A percentile compares a stretch with the other conserved stretches of the same genome.
These are phyloP conservation scores for Kluyveromyces sp. DNA, from an alignment of 1,139 yeast genomes.

Conservation along the genomic window DNA sequence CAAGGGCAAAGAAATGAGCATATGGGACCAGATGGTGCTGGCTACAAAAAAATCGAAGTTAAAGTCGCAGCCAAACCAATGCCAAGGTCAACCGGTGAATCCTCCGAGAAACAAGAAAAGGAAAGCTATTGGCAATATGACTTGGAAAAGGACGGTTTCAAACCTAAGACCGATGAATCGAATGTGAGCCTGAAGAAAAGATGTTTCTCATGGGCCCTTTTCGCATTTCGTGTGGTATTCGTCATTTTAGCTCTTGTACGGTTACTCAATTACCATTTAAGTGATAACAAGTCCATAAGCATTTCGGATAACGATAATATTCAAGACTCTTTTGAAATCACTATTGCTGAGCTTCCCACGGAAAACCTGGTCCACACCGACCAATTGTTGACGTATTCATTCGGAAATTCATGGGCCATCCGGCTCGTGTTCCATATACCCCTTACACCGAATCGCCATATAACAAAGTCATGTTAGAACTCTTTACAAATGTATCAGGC, in stretches of 20 bases:
- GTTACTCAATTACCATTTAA: not conserved
- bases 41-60: not conserved
- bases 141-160: not conserved
- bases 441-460: slow-evolving; percentile 37
- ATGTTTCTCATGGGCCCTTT: not conserved
- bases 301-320: not conserved
- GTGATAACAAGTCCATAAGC: not conserved
- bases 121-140: not conserved
- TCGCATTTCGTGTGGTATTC: not conserved
- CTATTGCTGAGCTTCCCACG: slow-evolving; percentile 11
- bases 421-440: slow-evolving; percentile 36
- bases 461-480: slow-evolving; percentile 52
- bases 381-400: slow-evolving; percentile 38
- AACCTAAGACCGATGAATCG: too few species aligned
- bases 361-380: slow-evolving; percentile 36
- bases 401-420: slow-evolving; percentile 55
- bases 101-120: not conserved
- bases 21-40: slow-evolving; percentile 5
- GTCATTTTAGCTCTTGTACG: not conserved
- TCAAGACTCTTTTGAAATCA: slow-evolving; percentile 11
- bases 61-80: not conserved
- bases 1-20: slow-evolving; percentile 10
- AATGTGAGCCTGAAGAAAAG: too few species aligned
- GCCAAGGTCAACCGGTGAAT: not conserved
- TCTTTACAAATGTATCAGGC: slow-evolving; percentile 55